Evolutionary conservation across 2,329 filamentous ascomycete genomes (phyloP).

Genomic region (Claviceps quebecensis): DNA sequence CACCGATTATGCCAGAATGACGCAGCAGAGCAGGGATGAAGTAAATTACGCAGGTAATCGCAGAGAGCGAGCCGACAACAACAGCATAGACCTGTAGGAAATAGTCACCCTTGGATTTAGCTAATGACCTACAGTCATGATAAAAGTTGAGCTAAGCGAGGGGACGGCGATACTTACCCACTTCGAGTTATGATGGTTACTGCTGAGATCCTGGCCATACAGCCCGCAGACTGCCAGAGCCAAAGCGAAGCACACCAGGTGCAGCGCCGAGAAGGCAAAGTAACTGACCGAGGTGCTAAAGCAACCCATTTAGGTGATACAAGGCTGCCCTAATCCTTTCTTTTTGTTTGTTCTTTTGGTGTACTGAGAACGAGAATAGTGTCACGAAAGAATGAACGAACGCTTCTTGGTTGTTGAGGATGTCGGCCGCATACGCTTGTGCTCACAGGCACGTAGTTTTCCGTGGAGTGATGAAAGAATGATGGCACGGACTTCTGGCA

Average conservation of each 20-base stretch:
- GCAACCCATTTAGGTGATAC: conserved; percentile 27
- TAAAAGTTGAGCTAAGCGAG: background rate
- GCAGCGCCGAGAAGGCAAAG: conserved; percentile 45
- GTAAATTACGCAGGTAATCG: conserved; percentile 51
- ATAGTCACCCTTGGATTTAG: background rate
- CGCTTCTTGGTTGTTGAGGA: background rate
- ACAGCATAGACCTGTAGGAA: conserved; percentile 52
- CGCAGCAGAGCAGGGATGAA: conserved; percentile 46
- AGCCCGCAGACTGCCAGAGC: conserved; percentile 66
- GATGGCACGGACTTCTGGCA: background rate
- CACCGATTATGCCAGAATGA: conserved; percentile 32
- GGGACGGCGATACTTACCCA: conserved; percentile 41
- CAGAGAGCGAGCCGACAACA: conserved; percentile 51
- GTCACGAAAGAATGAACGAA: background rate
- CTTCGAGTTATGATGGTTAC: conserved; percentile 45
- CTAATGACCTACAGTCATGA: background rate
- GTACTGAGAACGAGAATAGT: background rate
- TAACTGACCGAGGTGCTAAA: conserved; percentile 32
- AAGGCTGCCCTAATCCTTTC: background rate
- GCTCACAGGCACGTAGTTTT: background rate
- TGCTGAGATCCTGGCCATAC: conserved; percentile 56
- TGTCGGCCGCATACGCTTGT: background rate
- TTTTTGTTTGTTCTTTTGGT: background rate
- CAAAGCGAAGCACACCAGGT: conserved; percentile 63
- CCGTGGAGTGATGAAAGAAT: background rate